These are phyloP conservation scores for Syzygium jambos DNA, from an alignment of 345 rosid species.

Conservation along the genomic window DNA sequence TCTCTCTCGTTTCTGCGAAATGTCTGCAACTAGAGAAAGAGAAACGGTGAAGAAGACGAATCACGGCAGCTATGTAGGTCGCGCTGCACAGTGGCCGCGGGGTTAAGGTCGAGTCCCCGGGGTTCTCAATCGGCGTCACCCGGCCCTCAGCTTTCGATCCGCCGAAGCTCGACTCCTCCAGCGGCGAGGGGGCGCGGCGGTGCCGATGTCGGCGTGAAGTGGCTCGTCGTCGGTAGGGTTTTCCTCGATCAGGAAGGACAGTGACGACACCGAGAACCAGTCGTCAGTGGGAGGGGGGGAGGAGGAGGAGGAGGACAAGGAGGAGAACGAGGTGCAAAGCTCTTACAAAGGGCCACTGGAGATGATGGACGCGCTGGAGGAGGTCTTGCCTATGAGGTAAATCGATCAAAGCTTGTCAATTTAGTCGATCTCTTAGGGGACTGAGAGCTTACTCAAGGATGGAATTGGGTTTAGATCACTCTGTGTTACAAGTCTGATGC, in stretches of 20 bases:
- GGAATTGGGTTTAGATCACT: not conserved
- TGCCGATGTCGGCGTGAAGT: not conserved
- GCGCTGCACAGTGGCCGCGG: not conserved
- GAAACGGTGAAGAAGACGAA: too few relatives aligned
- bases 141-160: not conserved
- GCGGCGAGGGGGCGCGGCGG: constrained; percentile 5
- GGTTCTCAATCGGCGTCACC: not conserved
- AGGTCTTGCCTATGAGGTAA: constrained; percentile 59
- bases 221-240: constrained; percentile 8
- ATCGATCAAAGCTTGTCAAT: not conserved
- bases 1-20: too few relatives aligned
- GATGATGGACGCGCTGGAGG: constrained; percentile 51
- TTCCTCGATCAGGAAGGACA: constrained; percentile 56
- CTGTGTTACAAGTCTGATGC: not conserved
- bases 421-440: not conserved
- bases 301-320: constrained; percentile 5
- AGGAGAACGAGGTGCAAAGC: constrained; percentile 55
- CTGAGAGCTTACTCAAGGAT: not conserved
- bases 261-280: constrained; percentile 25
- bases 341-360: constrained; percentile 38
- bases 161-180: not conserved
- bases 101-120: not conserved
- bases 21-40: too few relatives aligned
- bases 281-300: constrained; percentile 15
- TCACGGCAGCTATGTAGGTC: not conserved